A percentile compares a stretch with the other conserved stretches of the same genome.
Conservation (phyloP, 2,329 filamentous ascomycete genomes). For the Ophiostoma piceae region DNA sequence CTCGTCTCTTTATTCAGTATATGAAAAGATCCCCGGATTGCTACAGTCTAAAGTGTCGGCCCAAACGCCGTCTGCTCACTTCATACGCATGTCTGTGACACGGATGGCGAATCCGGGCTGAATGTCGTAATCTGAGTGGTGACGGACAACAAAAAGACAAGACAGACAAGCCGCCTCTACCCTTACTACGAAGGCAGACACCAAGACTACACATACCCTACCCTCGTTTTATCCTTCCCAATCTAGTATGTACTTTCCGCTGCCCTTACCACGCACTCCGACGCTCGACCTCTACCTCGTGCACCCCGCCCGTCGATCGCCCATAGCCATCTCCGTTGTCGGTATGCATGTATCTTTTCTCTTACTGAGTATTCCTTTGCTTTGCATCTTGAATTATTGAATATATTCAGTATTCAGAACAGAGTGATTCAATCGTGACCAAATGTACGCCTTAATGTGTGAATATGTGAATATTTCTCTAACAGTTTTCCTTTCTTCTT, state of each 20-base stretch:
- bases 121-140: neutral
- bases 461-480: constrained; percentile 1
- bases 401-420: too few relatives aligned
- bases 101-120: neutral
- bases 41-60: neutral
- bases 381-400: too few relatives aligned
- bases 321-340: constrained; percentile 11
- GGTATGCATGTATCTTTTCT: neutral
- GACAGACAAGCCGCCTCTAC: neutral
- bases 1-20: neutral
- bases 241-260: constrained; percentile 1
- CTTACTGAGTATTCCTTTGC: too few relatives aligned
- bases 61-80: neutral
- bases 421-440: neutral
- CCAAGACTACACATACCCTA: neutral
- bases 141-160: neutral
- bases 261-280: neutral
- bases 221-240: constrained; percentile 15
- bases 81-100: neutral
- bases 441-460: neutral
- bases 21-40: neutral
- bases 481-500: neutral
- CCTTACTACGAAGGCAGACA: neutral
- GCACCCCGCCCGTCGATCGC: constrained; percentile 4
- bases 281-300: neutral